These are phyloP conservation scores for Colletotrichum cordylinicola DNA, from an alignment of 2,329 filamentous ascomycete genomes.

Conservation along the genomic window DNA sequence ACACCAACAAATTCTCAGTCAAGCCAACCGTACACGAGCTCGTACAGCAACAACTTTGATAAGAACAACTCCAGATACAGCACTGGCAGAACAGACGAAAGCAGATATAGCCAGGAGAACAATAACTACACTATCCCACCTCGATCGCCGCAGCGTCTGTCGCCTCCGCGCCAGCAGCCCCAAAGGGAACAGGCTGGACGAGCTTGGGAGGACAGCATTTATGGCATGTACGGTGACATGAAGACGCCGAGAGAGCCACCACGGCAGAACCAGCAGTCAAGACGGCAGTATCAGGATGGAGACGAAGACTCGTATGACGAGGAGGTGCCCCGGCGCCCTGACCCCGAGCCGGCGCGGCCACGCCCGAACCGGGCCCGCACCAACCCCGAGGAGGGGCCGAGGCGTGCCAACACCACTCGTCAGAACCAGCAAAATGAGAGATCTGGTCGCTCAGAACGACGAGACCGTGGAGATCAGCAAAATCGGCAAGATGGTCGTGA, in stretches of 20 bases:
- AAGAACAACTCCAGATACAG: conserved; percentile 9
- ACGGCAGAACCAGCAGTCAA: background rate
- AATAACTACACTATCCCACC: background rate
- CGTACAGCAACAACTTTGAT: conserved; percentile 22
- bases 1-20: background rate
- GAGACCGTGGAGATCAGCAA: background rate
- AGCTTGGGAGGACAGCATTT: conserved; percentile 16
- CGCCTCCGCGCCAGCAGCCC: background rate
- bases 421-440: background rate
- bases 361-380: background rate
- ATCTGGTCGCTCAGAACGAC: background rate
- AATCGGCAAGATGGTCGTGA: background rate
- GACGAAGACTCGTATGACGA: conserved; percentile 7
- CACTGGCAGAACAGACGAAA: background rate
- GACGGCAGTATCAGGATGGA: background rate
- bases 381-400: background rate
- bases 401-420: background rate
- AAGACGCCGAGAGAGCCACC: conserved; percentile 11
- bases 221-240: conserved; percentile 16
- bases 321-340: background rate
- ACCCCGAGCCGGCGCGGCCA: background rate
- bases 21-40: conserved; percentile 1
- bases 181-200: background rate
- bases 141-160: background rate
- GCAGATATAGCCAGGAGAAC: background rate